Evolutionary conservation across 495 filamentous ascomycete genomes (phyloP).

Genomic region (Schizothecium vesticola): DNA sequence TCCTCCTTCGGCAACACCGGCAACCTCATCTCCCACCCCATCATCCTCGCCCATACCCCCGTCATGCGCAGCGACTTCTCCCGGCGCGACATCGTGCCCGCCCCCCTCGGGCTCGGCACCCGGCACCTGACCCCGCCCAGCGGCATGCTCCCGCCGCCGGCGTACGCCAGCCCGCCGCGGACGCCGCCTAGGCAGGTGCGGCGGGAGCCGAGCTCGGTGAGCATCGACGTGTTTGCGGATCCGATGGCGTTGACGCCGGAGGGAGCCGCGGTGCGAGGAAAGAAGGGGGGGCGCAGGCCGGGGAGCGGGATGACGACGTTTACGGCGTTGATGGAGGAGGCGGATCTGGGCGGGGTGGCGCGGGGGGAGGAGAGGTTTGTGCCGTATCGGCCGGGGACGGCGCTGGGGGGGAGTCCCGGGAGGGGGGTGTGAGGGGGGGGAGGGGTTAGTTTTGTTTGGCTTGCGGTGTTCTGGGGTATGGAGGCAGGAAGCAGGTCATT

Average conservation of each 20-base stretch:
- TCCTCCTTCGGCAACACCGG: conserved; percentile 38
- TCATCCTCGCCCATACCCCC: conserved; percentile 27
- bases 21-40: conserved; percentile 39
- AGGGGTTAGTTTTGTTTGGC: too few relatives aligned
- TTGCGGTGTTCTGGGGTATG: too few relatives aligned
- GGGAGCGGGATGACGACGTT: conserved; percentile 52
- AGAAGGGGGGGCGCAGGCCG: conserved; percentile 5
- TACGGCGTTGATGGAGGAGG: conserved; percentile 56
- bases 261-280: conserved; percentile 7
- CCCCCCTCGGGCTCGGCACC: background rate
- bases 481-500: background rate
- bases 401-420: background rate
- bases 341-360: conserved; percentile 44
- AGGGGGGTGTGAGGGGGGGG: background rate
- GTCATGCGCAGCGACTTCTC: conserved; percentile 34
- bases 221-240: conserved; percentile 68
- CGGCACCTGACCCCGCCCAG: background rate
- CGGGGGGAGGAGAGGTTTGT: conserved; percentile 36
- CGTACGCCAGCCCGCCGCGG: conserved; percentile 13
- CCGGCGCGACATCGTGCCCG: conserved; percentile 6
- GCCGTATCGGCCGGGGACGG: conserved; percentile 11
- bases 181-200: conserved; percentile 25
- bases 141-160: conserved; percentile 11
- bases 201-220: conserved; percentile 54
- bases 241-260: conserved; percentile 38